Evolutionary conservation across 306 rosid species (phyloP), one percentile per base, ranked within the genome.

Genomic region (Trifolium repens): DNA sequence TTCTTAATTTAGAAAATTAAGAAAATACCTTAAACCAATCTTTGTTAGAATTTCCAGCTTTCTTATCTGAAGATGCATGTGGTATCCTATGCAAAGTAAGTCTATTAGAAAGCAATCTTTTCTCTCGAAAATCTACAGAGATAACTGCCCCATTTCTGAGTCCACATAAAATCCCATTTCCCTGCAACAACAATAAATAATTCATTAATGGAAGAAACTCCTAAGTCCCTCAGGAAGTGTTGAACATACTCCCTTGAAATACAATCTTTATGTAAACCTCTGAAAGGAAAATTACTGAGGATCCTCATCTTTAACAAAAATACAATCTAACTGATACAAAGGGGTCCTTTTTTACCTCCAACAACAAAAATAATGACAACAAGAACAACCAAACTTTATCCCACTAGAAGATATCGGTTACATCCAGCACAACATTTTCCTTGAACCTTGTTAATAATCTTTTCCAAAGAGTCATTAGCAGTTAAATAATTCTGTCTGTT

Each of bases 101-200:
- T 82, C 90, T 85, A 40, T 61, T 58, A 5, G 86, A 84, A 80
- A 78, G 65, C 26, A 60, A 89, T 63, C 60, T 82, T 82, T 78
- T 90, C 81, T 86, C 86, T 80, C 98, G 97, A 76, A 74, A 78
- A 82, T 94, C 98, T 76, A 86, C 83, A 5, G 90, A 78, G 73
- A 91, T 83, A 80, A 91, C 85, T 52, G 93, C 87, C 81, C 98
- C 98, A 84, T 94, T 90, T 90, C 98, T 87, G 60, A 94, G 93
- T 72, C 98, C 98, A 49, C 98, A 94, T 75, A 94, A 80, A 62
- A 91, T 59, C 69, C 81, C 87, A 84, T 90, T 91, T 87, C 96
- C 93, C 98, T 94, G 79, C 84, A 83, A 81, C 17, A 79, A 63
- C 15, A 70, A 24, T 40, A 39, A 58, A 57, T 57, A 27, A 70